Base-by-base conservation (phyloP, 345 rosid species). In the Microthlaspi erraticum region DNA sequence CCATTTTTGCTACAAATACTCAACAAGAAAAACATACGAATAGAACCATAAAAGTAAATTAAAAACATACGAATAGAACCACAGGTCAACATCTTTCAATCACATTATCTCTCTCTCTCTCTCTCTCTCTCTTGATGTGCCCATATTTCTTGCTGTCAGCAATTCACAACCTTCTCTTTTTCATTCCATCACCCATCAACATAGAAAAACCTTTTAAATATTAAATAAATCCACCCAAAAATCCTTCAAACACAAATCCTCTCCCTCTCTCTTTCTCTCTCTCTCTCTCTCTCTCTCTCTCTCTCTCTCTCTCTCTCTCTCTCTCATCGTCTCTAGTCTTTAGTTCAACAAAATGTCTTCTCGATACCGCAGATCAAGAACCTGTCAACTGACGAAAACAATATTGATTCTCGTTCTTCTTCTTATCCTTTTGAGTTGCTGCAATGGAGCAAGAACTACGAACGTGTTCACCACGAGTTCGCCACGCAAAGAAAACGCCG, bases 71-170 rank as follows among this genome's bases (percentile, higher is more conserved):
- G 53, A 65, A 39, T 19, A 39, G 38, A 73, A 73, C 48, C 67
- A 74, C 7, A 66, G 39, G 67, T 74, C 63, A 74, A 67, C 42
- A 67, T 67, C 78, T 60, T 33, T 74, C 78, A 67, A 36, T 74
- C 78, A 74, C 63, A 66, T 45, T 52, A 2, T 23, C 45, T 59
- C 41, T 41, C 26, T 23, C 45, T 59, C 41, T 41, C 53, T 19
- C 77, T 60, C 11, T 62, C 29, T 17, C 32, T 51, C 33, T 31
- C 66, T 50, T 10, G 56, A 46, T 69, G 70, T 76, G 79, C 79
- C 79, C 79, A 70, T 70, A 33, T 39, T 69, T 54, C 79, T 75
- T 45, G 79, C 74, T 75, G 75, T 70, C 79, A 63, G 14, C 79
- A 63, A 70, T 69, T 75, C 46, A 75, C 65, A 54, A 45, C 58